A percentile compares a stretch with the other conserved stretches of the same genome.
Conservation (phyloP, 2,329 filamentous ascomycete genomes). For the Penicillium frequentans region DNA sequence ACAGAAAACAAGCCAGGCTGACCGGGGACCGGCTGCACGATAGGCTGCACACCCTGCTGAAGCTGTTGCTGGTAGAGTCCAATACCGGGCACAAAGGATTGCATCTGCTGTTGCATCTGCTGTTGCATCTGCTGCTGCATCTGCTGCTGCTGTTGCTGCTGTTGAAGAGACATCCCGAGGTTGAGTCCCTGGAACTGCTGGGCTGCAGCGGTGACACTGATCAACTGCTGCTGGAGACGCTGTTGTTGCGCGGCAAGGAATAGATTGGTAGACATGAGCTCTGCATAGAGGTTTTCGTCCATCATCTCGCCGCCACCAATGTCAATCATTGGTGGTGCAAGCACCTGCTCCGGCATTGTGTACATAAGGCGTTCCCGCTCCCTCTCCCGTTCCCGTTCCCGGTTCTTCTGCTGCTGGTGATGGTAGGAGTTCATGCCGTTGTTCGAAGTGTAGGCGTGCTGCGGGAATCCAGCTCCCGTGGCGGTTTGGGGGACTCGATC, state of each 20-base stretch:
- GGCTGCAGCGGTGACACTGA: conserved; percentile 77
- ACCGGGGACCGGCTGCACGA: conserved; percentile 62
- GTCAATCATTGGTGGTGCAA: conserved; percentile 71
- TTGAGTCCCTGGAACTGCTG: conserved; percentile 80
- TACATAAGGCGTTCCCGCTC: conserved; percentile 60
- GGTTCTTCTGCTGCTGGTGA: background rate
- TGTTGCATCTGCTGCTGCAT: no score
- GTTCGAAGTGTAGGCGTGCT: conserved; percentile 39
- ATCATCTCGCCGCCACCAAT: conserved; percentile 68
- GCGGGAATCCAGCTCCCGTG: conserved; percentile 55
- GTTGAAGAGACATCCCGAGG: conserved; percentile 52
- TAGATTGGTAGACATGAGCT: conserved; percentile 85
- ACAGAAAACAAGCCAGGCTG: conserved; percentile 78
- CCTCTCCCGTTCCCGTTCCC: conserved; percentile 25
- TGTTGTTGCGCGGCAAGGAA: conserved; percentile 95
- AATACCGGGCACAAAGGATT: conserved; percentile 54
- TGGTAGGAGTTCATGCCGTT: conserved; percentile 35
- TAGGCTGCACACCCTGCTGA: conserved; percentile 64
- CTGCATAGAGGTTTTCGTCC: conserved; percentile 83
- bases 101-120: conserved; percentile 8
- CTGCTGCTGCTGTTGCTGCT: conserved; percentile 38
- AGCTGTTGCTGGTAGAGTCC: conserved; percentile 66
- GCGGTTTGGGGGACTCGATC: conserved; percentile 60
- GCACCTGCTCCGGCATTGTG: conserved; percentile 72
- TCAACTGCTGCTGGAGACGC: conserved; percentile 88